Evolutionary conservation across 208 protist genomes (phyloP).

Genomic region (Perkinsela sp.): DNA sequence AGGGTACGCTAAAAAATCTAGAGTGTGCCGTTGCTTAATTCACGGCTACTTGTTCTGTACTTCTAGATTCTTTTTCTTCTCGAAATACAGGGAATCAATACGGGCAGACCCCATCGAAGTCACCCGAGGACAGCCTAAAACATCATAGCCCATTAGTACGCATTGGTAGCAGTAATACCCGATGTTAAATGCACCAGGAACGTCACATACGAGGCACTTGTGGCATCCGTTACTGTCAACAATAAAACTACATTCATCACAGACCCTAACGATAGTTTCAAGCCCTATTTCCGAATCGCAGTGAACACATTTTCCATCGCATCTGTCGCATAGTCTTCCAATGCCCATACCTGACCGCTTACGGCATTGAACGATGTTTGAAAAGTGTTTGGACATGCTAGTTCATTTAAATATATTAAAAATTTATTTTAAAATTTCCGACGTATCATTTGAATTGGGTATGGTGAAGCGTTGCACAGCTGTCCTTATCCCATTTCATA

Average conservation of each 20-base stretch:
- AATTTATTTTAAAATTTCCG: no score
- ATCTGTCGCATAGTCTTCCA: neutral
- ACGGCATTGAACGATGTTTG: neutral
- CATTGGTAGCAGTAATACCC: neutral
- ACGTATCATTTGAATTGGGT: no score
- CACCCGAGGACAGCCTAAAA: neutral
- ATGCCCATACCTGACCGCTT: neutral
- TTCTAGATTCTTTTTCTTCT: neutral
- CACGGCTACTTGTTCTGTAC: neutral
- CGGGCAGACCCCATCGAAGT: neutral
- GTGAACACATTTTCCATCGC: neutral
- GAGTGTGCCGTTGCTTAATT: no score
- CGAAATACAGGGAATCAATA: neutral
- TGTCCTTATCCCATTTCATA: no score
- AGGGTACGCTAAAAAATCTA: no score
- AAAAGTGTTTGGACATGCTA: neutral
- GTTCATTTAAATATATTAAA: no score
- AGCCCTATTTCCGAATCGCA: neutral
- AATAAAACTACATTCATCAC: slow-evolving; percentile 1
- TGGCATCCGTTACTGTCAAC: neutral
- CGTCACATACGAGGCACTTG: neutral
- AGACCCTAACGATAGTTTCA: neutral
- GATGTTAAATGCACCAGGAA: neutral
- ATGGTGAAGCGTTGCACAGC: no score
- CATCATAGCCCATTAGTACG: neutral